phyloP scores from a whole-genome alignment of 345 rosid genomes.

The Durio zibethinus region DNA sequence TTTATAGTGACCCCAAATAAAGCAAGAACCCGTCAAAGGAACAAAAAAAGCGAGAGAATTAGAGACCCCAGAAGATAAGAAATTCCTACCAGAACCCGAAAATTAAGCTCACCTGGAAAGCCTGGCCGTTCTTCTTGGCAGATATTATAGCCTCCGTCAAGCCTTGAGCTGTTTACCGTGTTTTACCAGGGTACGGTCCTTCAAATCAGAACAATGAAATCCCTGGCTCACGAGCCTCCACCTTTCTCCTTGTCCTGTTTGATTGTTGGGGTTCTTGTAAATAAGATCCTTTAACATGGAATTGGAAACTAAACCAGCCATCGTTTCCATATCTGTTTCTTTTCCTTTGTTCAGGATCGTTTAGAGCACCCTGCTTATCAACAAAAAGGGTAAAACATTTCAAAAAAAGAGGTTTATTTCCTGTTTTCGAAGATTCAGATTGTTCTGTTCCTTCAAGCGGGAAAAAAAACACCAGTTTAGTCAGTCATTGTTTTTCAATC shows the following conservation, averaged over 20 bases:
- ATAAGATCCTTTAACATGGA: background rate
- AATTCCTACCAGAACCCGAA: background rate
- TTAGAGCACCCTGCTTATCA: background rate
- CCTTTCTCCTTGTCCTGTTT: background rate
- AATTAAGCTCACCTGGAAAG: background rate
- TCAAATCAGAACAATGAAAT: background rate
- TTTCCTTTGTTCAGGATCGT: conserved; percentile 9
- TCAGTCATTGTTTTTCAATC: background rate
- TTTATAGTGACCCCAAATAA: background rate
- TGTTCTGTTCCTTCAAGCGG: background rate
- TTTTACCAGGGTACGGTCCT: background rate
- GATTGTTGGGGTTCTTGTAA: background rate
- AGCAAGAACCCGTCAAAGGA: conserved; percentile 13
- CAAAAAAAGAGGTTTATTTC: background rate
- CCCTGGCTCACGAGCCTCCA: background rate
- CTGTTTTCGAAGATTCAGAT: background rate
- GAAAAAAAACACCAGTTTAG: background rate
- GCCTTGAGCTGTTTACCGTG: background rate
- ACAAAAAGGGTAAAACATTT: background rate
- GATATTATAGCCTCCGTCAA: background rate
- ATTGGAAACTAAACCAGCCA: background rate
- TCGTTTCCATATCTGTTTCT: background rate
- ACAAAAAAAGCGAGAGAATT: background rate
- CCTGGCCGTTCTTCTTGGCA: background rate
- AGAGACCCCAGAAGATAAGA: background rate